Conservation (phyloP, 2,329 filamentous ascomycete genomes). For the Biscogniauxia mediterranea region DNA sequence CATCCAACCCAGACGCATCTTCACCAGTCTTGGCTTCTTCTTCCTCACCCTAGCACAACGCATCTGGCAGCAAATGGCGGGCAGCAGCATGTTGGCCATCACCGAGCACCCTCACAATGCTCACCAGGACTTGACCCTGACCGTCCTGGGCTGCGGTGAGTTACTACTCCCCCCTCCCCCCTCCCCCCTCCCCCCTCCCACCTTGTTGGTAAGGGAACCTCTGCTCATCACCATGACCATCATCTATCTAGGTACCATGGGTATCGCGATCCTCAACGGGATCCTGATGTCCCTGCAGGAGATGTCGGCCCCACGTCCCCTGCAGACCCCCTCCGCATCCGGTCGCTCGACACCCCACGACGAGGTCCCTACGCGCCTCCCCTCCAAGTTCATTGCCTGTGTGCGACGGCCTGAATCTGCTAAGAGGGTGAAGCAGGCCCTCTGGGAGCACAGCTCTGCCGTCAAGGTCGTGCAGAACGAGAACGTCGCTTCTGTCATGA, state of each 20-base stretch:
- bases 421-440: slow-evolving; percentile 63
- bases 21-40: too few relatives aligned
- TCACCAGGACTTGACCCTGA: slow-evolving; percentile 62
- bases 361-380: slow-evolving; percentile 57
- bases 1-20: too few relatives aligned
- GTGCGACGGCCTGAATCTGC: slow-evolving; percentile 69
- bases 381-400: slow-evolving; percentile 77
- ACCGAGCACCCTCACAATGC: slow-evolving; percentile 35
- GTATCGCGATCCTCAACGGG: slow-evolving; percentile 78
- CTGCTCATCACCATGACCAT: slow-evolving; percentile 14
- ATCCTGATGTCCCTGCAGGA: slow-evolving; percentile 69
- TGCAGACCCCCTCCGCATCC: slow-evolving; percentile 40
- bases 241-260: slow-evolving; percentile 66
- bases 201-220: neutral
- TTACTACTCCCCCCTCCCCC: slow-evolving; percentile 4
- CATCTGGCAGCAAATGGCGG: neutral
- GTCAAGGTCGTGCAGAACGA: slow-evolving; percentile 69
- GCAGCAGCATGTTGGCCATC: slow-evolving; percentile 32
- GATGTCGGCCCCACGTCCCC: slow-evolving; percentile 46
- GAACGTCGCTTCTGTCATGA: slow-evolving; percentile 65
- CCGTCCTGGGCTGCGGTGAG: slow-evolving; percentile 79
- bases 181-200: slow-evolving; percentile 1
- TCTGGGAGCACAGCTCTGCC: slow-evolving; percentile 60
- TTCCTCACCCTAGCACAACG: too few relatives aligned
- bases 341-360: slow-evolving; percentile 44